A percentile compares a stretch with the other conserved stretches of the same genome.
Evolutionary conservation across 2,329 filamentous ascomycete genomes (phyloP).

Genomic region (Emericellopsis cladophorae): DNA sequence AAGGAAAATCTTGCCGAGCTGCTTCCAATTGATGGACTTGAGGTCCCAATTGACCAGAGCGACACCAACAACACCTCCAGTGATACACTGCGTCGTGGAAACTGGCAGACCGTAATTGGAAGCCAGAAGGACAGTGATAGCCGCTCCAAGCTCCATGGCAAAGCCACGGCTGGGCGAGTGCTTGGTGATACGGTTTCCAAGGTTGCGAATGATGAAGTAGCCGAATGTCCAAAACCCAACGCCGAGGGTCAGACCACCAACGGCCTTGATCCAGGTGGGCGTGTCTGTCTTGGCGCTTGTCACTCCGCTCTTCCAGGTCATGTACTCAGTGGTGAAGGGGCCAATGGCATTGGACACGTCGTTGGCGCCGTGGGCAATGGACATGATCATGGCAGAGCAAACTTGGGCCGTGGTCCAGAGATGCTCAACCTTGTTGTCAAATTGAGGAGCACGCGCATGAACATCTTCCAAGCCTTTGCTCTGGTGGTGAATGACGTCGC

Average conservation of each 20-base stretch:
- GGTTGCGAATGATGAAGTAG: conserved; percentile 21
- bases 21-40: conserved; percentile 11
- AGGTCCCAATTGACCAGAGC: conserved; percentile 10
- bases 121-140: conserved; percentile 13
- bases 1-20: conserved; percentile 11
- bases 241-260: conserved; percentile 19
- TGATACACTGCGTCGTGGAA: conserved; percentile 12
- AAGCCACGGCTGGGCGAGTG: conserved; percentile 21
- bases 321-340: conserved; percentile 49
- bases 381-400: conserved; percentile 47
- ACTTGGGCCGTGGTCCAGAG: conserved; percentile 47
- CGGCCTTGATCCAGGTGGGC: conserved; percentile 22
- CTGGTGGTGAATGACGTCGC: conserved; percentile 24
- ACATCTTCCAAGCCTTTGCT: conserved; percentile 29
- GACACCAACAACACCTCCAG: conserved; percentile 12
- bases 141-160: conserved; percentile 24
- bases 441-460: conserved; percentile 44
- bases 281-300: conserved; percentile 27
- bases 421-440: conserved; percentile 43
- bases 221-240: conserved; percentile 24
- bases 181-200: conserved; percentile 28
- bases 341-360: conserved; percentile 52
- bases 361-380: conserved; percentile 54
- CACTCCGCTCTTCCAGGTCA: conserved; percentile 40
- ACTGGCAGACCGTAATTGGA: conserved; percentile 8